Conservation (phyloP, 108 stramenopile species). For the Conticribra guillardii region DNA sequence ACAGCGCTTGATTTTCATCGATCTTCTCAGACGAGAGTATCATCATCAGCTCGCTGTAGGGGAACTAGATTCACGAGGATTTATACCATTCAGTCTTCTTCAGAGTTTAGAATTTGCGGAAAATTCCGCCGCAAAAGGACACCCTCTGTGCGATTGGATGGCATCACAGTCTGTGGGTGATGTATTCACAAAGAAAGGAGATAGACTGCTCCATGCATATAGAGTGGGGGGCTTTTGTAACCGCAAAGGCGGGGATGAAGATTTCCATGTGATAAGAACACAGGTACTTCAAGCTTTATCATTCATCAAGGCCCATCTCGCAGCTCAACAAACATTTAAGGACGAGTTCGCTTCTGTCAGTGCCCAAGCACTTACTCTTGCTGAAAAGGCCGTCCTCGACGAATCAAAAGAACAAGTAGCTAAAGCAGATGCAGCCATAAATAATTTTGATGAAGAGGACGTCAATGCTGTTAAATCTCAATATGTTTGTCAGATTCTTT, state of each 20-base stretch:
- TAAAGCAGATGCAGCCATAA: slow-evolving; percentile 26
- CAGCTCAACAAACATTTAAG: slow-evolving; percentile 30
- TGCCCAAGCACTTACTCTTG: slow-evolving; percentile 5
- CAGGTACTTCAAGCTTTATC: slow-evolving; percentile 32
- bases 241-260: slow-evolving; percentile 17
- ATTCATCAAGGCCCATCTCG: slow-evolving; percentile 42
- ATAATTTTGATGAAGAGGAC: slow-evolving; percentile 30
- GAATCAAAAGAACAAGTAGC: slow-evolving; percentile 41
- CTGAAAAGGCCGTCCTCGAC: slow-evolving; percentile 38
- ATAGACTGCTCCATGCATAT: slow-evolving; percentile 32
- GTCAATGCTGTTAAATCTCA: slow-evolving; percentile 38
- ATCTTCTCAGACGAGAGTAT: slow-evolving; percentile 26
- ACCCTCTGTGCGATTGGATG: slow-evolving; percentile 23
- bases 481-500: slow-evolving; percentile 40
- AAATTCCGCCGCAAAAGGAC: slow-evolving; percentile 22
- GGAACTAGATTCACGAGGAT: slow-evolving; percentile 40
- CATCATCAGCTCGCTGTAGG: slow-evolving; percentile 20
- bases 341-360: slow-evolving; percentile 27
- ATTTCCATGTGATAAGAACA: slow-evolving; percentile 22
- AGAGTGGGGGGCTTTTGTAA: slow-evolving; percentile 29
- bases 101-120: slow-evolving; percentile 36
- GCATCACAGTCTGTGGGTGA: slow-evolving; percentile 7
- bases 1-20: slow-evolving; percentile 15
- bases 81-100: slow-evolving; percentile 28
- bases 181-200: slow-evolving; percentile 10